A percentile compares a stretch with the other conserved stretches of the same genome.
phyloP scores from a whole-genome alignment of 495 filamentous ascomycete species.

The Hyaloscypha hepaticicola region DNA sequence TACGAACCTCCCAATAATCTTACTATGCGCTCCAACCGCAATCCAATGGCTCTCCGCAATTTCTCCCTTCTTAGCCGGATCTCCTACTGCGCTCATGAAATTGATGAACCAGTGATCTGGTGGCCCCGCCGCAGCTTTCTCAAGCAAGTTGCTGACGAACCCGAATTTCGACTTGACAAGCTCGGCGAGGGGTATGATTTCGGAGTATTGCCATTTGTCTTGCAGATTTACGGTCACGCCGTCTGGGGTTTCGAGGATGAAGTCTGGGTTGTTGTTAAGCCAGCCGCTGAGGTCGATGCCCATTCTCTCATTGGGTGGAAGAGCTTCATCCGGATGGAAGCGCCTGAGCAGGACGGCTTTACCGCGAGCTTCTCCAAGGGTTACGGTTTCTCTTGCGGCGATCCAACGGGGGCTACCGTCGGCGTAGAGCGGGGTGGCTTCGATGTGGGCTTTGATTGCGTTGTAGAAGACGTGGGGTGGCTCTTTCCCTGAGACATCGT shows the following conservation, averaged over 20 bases:
- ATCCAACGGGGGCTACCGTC: constrained; percentile 19
- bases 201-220: constrained; percentile 36
- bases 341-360: constrained; percentile 23
- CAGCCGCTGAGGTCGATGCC: constrained; percentile 27
- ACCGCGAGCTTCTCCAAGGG: constrained; percentile 19
- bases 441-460: constrained; percentile 30
- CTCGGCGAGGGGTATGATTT: constrained; percentile 31
- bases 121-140: constrained; percentile 22
- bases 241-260: constrained; percentile 32
- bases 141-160: constrained; percentile 30
- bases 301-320: not conserved
- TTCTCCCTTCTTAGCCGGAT: constrained; percentile 36
- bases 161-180: constrained; percentile 30
- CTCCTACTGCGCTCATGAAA: constrained; percentile 36
- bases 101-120: constrained; percentile 35
- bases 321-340: constrained; percentile 17
- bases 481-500: constrained; percentile 22
- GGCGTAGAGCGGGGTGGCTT: constrained; percentile 15
- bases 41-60: constrained; percentile 36
- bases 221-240: constrained; percentile 29
- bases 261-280: constrained; percentile 28
- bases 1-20: constrained; percentile 31
- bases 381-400: constrained; percentile 15
- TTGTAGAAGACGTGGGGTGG: constrained; percentile 24
- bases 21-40: constrained; percentile 34